phyloP scores from a whole-genome alignment of 352 stramenopile species.

The Globisporangium abappressorium region DNA sequence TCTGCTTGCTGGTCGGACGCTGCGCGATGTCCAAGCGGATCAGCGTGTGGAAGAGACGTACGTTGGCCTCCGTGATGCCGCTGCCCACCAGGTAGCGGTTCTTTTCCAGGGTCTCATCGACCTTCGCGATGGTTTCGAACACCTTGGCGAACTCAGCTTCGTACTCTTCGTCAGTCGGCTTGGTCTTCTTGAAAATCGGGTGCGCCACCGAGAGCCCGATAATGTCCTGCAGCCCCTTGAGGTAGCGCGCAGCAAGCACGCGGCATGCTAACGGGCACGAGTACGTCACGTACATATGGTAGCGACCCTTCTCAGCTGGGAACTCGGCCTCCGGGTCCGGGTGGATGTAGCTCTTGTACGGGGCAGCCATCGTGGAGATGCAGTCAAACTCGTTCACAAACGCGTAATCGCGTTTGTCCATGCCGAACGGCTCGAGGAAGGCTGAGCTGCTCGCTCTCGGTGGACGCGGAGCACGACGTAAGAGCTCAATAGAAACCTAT shows the following conservation, averaged over 20 bases:
- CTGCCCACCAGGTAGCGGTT: slow-evolving; percentile 16
- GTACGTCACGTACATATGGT: slow-evolving; percentile 93
- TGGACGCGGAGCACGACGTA: no score
- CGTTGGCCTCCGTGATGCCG: slow-evolving; percentile 24
- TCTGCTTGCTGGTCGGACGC: slow-evolving; percentile 30
- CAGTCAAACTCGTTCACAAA: slow-evolving; percentile 88
- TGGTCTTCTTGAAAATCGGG: slow-evolving; percentile 41
- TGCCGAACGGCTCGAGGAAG: slow-evolving; percentile 47
- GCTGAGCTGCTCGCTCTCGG: slow-evolving; percentile 17
- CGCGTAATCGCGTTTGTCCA: slow-evolving; percentile 56
- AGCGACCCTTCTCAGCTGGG: slow-evolving; percentile 43
- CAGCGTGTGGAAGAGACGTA: slow-evolving; percentile 28
- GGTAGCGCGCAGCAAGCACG: slow-evolving; percentile 62
- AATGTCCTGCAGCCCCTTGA: slow-evolving; percentile 91
- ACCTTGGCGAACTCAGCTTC: slow-evolving; percentile 22
- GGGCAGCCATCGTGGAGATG: slow-evolving; percentile 34
- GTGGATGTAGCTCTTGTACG: slow-evolving; percentile 15
- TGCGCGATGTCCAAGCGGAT: slow-evolving; percentile 26
- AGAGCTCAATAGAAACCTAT: no score
- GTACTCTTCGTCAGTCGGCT: slow-evolving; percentile 46
- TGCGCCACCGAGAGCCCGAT: slow-evolving; percentile 87
- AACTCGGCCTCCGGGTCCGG: slow-evolving; percentile 19
- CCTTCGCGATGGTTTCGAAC: slow-evolving; percentile 23
- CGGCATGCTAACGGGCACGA: slow-evolving; percentile 84
- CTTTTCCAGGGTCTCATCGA: slow-evolving; percentile 18